Evolutionary conservation across 352 stramenopile species (phyloP).

Genomic region (Phytophthora pseudosyringae): DNA sequence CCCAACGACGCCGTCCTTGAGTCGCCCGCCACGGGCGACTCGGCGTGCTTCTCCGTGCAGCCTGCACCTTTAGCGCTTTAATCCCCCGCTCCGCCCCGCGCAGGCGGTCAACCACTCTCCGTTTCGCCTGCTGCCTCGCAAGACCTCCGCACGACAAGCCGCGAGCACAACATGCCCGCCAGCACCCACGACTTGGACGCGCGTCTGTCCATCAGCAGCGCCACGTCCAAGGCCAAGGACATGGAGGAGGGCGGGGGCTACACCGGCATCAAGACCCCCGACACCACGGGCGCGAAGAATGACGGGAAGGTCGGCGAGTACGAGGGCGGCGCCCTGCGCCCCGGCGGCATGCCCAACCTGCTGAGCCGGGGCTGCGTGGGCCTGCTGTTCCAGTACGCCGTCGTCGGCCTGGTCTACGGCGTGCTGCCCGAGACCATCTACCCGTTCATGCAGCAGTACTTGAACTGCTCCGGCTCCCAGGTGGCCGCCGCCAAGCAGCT

Average conservation of each 20-base stretch:
- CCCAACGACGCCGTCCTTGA: constrained; percentile 3
- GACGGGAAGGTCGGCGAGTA: constrained; percentile 24
- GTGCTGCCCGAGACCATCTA: constrained; percentile 53
- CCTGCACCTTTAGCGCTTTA: constrained; percentile 13
- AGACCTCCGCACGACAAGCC: constrained; percentile 9
- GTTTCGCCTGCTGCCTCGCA: constrained; percentile 32
- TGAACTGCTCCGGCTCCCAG: constrained; percentile 46
- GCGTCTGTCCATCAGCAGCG: constrained; percentile 46
- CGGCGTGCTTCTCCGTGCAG: constrained; percentile 20
- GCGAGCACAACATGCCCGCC: constrained; percentile 22
- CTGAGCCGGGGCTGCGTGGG: constrained; percentile 43
- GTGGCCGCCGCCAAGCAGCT: constrained; percentile 39
- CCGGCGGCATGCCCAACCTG: constrained; percentile 41
- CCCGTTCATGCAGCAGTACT: constrained; percentile 58
- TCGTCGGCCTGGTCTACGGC: constrained; percentile 56
- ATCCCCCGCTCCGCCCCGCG: constrained; percentile 8
- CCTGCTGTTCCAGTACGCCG: constrained; percentile 56
- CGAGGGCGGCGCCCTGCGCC: constrained; percentile 53
- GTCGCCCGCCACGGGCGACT: neutral
- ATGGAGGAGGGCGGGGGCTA: constrained; percentile 32
- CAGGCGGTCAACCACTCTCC: constrained; percentile 16
- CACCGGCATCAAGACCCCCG: constrained; percentile 36
- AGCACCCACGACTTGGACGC: constrained; percentile 34
- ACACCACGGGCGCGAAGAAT: constrained; percentile 16
- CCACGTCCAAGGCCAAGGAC: constrained; percentile 32